phyloP scores from a whole-genome alignment of 345 rosid genomes.

The Melaleuca alternifolia region DNA sequence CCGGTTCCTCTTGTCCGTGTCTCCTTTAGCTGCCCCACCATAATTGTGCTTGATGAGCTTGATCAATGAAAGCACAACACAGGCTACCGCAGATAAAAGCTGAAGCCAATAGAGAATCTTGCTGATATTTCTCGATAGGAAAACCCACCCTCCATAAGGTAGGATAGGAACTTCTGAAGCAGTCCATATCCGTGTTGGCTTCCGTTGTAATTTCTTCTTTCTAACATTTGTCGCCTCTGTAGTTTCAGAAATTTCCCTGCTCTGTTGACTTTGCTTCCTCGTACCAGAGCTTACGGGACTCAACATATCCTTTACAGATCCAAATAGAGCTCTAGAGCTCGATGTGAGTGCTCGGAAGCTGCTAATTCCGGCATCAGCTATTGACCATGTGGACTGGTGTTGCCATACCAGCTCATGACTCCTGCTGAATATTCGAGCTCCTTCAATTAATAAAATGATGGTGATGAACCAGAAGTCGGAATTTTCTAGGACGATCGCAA shows the following conservation, averaged over 20 bases:
- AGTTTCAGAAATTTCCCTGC: constrained; percentile 2
- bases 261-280: constrained; percentile 1
- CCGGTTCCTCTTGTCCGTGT: constrained; percentile 57
- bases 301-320: constrained; percentile 8
- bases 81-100: neutral
- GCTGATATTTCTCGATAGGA: constrained; percentile 25
- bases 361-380: constrained; percentile 3
- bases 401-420: neutral
- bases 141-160: constrained; percentile 61
- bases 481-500: neutral
- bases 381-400: neutral
- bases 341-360: constrained; percentile 50
- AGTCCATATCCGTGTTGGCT: constrained; percentile 35
- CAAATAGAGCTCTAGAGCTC: constrained; percentile 19
- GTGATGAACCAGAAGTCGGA: neutral
- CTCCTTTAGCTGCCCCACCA: constrained; percentile 49
- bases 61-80: constrained; percentile 40
- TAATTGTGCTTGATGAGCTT: constrained; percentile 53
- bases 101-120: neutral
- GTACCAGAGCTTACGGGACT: constrained; percentile 1
- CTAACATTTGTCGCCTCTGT: neutral
- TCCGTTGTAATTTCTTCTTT: constrained; percentile 11
- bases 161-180: constrained; percentile 63
- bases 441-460: neutral
- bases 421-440: neutral